A percentile compares a stretch with the other conserved stretches of the same genome.
phyloP scores from a whole-genome alignment of 805 yeast species.

The Candida qinlingensis region DNA sequence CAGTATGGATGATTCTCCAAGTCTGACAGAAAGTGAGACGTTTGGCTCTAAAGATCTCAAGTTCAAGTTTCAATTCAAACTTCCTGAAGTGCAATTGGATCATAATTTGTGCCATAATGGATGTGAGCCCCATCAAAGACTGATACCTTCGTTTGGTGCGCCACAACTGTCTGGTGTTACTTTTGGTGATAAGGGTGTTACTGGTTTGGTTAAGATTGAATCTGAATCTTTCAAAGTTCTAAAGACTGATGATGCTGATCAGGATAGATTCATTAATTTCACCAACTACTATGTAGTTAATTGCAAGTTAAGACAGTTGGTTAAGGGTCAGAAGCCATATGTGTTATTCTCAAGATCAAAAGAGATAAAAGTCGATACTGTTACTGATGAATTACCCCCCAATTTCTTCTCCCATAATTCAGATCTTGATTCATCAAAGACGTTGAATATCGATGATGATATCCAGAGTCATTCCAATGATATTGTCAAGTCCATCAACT shows the following conservation, averaged over 20 bases:
- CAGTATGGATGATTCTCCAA: slow-evolving; percentile 17
- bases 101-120: slow-evolving; percentile 8
- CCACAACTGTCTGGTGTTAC: slow-evolving; percentile 16
- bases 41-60: slow-evolving; percentile 4
- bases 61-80: slow-evolving; percentile 9
- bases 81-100: slow-evolving; percentile 15
- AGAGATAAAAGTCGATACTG: slow-evolving; percentile 13
- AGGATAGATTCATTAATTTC: slow-evolving; percentile 4
- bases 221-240: slow-evolving; percentile 1
- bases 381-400: slow-evolving; percentile 6
- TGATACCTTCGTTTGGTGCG: slow-evolving; percentile 16
- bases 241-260: slow-evolving; percentile 1
- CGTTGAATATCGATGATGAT: background rate
- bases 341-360: slow-evolving; percentile 16
- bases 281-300: slow-evolving; percentile 14
- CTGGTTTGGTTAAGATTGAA: slow-evolving; percentile 12
- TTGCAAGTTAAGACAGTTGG: slow-evolving; percentile 14
- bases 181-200: slow-evolving; percentile 13
- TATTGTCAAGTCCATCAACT: slow-evolving; percentile 10
- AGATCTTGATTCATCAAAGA: slow-evolving; percentile 1
- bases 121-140: slow-evolving; percentile 4
- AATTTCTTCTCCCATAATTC: slow-evolving; percentile 6
- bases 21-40: background rate
- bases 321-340: slow-evolving; percentile 9
- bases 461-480: background rate